A percentile compares a stretch with the other conserved stretches of the same genome.
These are phyloP conservation scores for Yamadazyma kitorensis DNA, from an alignment of 805 yeast species.

Conservation along the genomic window DNA sequence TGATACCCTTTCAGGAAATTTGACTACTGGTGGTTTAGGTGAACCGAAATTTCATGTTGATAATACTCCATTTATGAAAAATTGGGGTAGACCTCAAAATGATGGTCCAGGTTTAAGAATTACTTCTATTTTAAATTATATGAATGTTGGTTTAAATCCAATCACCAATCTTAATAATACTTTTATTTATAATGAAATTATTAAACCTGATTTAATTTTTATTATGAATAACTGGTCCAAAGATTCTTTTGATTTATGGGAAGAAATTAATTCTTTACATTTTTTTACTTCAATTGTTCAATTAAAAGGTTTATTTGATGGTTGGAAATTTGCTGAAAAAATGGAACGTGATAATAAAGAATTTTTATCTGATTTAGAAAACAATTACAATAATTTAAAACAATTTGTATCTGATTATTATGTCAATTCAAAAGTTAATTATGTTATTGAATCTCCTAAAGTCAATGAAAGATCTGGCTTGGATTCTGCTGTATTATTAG, in stretches of 20 bases:
- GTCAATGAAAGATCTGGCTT: constrained; percentile 61
- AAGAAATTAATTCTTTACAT: constrained; percentile 73
- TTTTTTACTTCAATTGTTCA: constrained; percentile 79
- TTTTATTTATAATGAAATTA: constrained; percentile 48
- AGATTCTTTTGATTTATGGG: constrained; percentile 89
- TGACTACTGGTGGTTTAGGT: constrained; percentile 58
- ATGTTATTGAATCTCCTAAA: constrained; percentile 69
- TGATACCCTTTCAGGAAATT: constrained; percentile 66
- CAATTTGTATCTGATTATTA: constrained; percentile 35
- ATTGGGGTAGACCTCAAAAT: constrained; percentile 95
- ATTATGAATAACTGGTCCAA: constrained; percentile 58
- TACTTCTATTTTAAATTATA: constrained; percentile 57
- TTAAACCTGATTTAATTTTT: constrained; percentile 71
- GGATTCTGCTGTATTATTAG: constrained; percentile 73
- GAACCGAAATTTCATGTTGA: constrained; percentile 85
- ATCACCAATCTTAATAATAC: constrained; percentile 14
- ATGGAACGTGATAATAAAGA: constrained; percentile 17
- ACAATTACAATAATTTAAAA: constrained; percentile 32
- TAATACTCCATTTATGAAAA: constrained; percentile 55
- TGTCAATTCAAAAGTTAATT: constrained; percentile 21
- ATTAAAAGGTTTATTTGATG: constrained; percentile 60
- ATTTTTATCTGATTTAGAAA: constrained; percentile 26
- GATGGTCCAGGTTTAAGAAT: constrained; percentile 91
- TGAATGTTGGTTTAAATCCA: constrained; percentile 27
- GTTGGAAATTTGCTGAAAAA: constrained; percentile 37